phyloP scores from a whole-genome alignment of 2,329 filamentous ascomycete genomes.

The Fusarium guadeloupense region DNA sequence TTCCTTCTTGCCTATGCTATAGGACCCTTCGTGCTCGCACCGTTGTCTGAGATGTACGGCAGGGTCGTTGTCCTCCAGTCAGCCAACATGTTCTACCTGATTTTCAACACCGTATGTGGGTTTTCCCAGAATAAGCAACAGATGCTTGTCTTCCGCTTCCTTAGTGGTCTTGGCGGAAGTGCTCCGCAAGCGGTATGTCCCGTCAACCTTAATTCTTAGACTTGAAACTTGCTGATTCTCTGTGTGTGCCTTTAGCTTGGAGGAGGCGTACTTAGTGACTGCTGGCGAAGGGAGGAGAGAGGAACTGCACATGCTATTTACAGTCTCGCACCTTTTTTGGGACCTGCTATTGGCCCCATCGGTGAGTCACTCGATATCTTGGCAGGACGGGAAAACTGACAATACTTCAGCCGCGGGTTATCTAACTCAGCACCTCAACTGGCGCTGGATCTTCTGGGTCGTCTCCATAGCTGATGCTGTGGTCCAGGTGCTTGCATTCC shows the following conservation, averaged over 20 bases:
- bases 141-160: conserved; percentile 60
- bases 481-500: conserved; percentile 48
- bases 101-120: conserved; percentile 64
- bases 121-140: conserved; percentile 56
- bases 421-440: conserved; percentile 49
- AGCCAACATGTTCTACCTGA: conserved; percentile 60
- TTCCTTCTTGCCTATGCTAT: conserved; percentile 67
- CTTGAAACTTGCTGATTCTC: neutral
- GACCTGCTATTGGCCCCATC: conserved; percentile 54
- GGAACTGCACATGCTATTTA: conserved; percentile 47
- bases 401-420: conserved; percentile 49
- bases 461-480: conserved; percentile 50
- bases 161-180: conserved; percentile 58
- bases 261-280: conserved; percentile 58
- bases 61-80: conserved; percentile 56
- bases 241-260: conserved; percentile 48
- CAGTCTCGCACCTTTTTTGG: conserved; percentile 55
- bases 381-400: neutral
- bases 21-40: conserved; percentile 61
- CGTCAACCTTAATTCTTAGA: fast-evolving
- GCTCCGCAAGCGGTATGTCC: conserved; percentile 55
- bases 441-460: conserved; percentile 58
- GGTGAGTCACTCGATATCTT: conserved; percentile 22
- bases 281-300: conserved; percentile 55
- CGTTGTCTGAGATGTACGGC: conserved; percentile 62